Percentiles rank a stretch among this genome's conserved stretches.
Conservation (phyloP, 139 green algal genomes). For the Desmodesmus armatus region DNA sequence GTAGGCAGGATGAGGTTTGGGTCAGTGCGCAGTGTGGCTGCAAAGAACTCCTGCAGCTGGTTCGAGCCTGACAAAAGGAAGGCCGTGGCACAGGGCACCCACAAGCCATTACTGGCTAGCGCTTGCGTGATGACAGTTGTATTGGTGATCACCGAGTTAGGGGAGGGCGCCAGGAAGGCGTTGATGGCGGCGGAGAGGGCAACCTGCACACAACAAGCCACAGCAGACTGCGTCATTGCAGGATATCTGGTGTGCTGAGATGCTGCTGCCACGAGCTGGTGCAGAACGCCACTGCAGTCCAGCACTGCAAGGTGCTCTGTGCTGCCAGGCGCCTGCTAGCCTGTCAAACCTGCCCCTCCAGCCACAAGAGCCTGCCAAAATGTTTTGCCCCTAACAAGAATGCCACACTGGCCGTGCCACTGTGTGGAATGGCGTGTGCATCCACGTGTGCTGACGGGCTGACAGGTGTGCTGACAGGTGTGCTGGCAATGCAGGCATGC, state of each 20-base stretch:
- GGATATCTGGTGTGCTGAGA: too few species aligned
- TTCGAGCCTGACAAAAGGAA: not conserved
- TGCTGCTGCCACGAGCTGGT: not conserved
- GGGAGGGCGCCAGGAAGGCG: slow-evolving; percentile 22
- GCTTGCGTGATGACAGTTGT: slow-evolving; percentile 4
- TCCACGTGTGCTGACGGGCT: too few species aligned
- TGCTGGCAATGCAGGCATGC: too few species aligned
- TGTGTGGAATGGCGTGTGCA: too few species aligned
- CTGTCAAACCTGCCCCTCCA: too few species aligned
- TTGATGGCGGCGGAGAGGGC: slow-evolving; percentile 30
- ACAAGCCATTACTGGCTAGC: not conserved
- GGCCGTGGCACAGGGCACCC: not conserved
- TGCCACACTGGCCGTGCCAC: too few species aligned
- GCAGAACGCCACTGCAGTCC: not conserved
- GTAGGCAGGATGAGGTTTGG: slow-evolving; percentile 40
- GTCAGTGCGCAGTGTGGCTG: slow-evolving; percentile 18
- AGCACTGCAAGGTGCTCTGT: not conserved
- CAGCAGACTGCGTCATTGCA: too few species aligned
- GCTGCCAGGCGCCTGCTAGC: too few species aligned
- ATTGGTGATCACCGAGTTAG: not conserved
- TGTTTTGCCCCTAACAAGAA: too few species aligned
- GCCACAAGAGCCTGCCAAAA: too few species aligned
- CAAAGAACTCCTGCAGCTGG: slow-evolving; percentile 15
- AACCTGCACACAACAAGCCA: not conserved
- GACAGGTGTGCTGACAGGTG: too few species aligned